A percentile compares a stretch with the other conserved stretches of the same genome.
phyloP scores from a whole-genome alignment of 164 flowering plant species.

The Brasenia schreberi region DNA sequence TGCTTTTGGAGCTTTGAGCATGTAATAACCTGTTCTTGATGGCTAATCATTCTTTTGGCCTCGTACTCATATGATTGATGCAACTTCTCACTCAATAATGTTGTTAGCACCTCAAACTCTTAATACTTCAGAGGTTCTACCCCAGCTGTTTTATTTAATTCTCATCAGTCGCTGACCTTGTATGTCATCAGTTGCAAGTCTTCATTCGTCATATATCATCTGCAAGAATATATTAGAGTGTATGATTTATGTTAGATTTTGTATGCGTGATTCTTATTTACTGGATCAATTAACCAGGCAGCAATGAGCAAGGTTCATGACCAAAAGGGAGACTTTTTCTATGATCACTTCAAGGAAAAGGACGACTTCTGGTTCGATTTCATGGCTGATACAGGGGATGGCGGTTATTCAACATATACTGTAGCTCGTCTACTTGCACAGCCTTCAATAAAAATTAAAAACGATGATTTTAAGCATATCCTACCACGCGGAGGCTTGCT shows the following conservation, averaged over 20 bases:
- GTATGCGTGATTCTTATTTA: neutral
- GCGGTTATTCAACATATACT: constrained; percentile 91
- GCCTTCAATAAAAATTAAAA: constrained; percentile 35
- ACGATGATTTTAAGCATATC: constrained; percentile 17
- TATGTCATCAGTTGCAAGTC: no score
- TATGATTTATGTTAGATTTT: neutral
- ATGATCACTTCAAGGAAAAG: constrained; percentile 64
- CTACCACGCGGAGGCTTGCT: constrained; percentile 76
- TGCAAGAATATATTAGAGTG: no score
- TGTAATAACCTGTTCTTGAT: no score
- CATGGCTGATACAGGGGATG: constrained; percentile 99
- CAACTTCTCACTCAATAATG: no score
- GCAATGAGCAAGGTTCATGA: constrained; percentile 69
- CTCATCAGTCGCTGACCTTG: neutral
- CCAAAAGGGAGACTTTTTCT: constrained; percentile 51
- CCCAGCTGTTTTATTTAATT: neutral
- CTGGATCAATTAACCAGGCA: constrained; percentile 36
- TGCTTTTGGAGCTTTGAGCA: no score
- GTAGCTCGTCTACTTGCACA: constrained; percentile 93
- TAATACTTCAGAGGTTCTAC: neutral
- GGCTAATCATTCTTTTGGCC: no score
- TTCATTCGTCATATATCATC: neutral
- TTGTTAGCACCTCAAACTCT: no score
- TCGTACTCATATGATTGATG: no score
- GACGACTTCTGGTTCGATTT: constrained; percentile 97